phyloP scores from a whole-genome alignment of 2,329 filamentous ascomycete species.

The Exophiala dermatitidis region DNA sequence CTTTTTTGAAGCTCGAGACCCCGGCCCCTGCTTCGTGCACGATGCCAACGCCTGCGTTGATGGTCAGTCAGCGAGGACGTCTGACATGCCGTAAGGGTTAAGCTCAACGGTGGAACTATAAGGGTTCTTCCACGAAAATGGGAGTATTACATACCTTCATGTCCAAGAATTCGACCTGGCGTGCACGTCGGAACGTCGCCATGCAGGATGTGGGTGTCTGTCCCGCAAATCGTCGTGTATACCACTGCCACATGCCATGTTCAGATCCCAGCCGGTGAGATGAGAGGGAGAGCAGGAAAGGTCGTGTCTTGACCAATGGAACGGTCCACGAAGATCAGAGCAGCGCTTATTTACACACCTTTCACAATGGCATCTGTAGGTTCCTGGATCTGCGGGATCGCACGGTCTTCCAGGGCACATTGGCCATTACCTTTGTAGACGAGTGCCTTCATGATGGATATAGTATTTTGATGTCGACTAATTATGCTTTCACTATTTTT shows the following conservation, averaged over 20 bases:
- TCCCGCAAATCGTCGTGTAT: constrained; percentile 48
- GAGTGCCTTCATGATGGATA: constrained; percentile 41
- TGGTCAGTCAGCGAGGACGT: not conserved
- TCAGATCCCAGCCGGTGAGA: too few relatives aligned
- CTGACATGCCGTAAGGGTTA: not conserved
- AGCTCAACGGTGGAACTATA: not conserved
- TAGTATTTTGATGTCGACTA: not conserved
- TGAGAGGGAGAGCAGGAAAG: too few relatives aligned
- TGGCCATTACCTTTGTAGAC: constrained; percentile 36
- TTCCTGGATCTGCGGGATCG: constrained; percentile 37
- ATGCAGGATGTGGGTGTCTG: constrained; percentile 51
- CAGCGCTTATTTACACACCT: not conserved
- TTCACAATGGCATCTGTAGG: constrained; percentile 47
- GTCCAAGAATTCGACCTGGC: constrained; percentile 45
- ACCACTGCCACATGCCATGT: constrained; percentile 27
- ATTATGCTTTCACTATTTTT: not conserved
- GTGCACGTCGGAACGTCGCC: constrained; percentile 47
- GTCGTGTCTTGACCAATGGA: too few relatives aligned
- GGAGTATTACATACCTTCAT: constrained; percentile 38
- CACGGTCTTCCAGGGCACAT: constrained; percentile 38
- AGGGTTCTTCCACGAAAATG: not conserved
- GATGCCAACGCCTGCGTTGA: constrained; percentile 37
- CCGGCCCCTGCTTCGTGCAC: constrained; percentile 41
- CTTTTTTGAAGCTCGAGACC: constrained; percentile 42
- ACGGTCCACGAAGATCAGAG: too few relatives aligned